A percentile compares a stretch with the other conserved stretches of the same genome.
phyloP scores from a whole-genome alignment of 495 filamentous ascomycete species.

The Amphirosellinia nigrospora region DNA sequence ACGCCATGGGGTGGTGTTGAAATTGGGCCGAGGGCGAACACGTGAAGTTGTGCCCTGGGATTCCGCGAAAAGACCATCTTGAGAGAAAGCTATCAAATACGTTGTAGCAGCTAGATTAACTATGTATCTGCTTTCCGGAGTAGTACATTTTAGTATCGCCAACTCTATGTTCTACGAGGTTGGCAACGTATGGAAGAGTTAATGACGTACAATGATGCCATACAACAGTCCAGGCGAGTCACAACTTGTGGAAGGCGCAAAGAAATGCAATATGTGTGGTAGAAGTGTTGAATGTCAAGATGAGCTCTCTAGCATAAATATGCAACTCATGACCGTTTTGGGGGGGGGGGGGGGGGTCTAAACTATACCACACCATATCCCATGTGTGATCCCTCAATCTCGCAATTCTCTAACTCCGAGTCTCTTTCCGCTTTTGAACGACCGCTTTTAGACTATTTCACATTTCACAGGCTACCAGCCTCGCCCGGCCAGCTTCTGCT shows the following conservation, averaged over 20 bases:
- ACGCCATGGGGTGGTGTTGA: not conserved
- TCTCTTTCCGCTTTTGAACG: not conserved
- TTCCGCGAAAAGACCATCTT: not conserved
- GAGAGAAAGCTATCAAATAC: not conserved
- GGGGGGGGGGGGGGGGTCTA: too few relatives aligned
- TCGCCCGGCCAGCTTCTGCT: constrained; percentile 81
- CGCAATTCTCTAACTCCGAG: not conserved
- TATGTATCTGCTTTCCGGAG: not conserved
- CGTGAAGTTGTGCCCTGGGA: not conserved
- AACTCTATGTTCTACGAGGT: not conserved
- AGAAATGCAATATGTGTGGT: not conserved
- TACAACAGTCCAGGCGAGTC: not conserved
- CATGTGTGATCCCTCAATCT: not conserved
- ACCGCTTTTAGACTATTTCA: not conserved
- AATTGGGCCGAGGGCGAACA: not conserved
- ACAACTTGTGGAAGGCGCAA: not conserved
- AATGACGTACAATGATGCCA: not conserved
- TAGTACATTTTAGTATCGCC: not conserved
- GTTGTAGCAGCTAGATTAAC: not conserved
- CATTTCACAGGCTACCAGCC: constrained; percentile 56
- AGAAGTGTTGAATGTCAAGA: constrained; percentile 15
- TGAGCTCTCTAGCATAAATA: not conserved
- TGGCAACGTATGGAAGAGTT: not conserved
- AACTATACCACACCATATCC: not conserved
- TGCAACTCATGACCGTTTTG: not conserved